phyloP scores from a whole-genome alignment of 768 basidiomycete species.

The Hydnum rufescens region DNA sequence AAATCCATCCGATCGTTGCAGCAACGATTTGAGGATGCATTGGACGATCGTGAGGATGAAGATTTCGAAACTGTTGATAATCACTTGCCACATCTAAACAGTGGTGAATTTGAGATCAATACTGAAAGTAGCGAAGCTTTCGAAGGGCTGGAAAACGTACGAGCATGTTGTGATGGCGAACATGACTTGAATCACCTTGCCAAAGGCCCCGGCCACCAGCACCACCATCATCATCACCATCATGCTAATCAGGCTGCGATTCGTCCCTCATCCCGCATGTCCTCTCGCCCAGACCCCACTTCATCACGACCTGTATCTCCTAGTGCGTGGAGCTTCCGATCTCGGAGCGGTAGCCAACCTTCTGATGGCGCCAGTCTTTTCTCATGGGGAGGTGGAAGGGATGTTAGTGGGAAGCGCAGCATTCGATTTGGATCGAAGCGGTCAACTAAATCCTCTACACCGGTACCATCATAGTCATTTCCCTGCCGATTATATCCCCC shows the following conservation, averaged over 20 bases:
- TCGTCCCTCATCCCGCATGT: neutral
- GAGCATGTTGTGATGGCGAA: constrained; percentile 74
- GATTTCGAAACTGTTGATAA: constrained; percentile 24
- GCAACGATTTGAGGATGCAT: constrained; percentile 11
- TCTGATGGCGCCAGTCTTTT: constrained; percentile 55
- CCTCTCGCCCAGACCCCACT: neutral
- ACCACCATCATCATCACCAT: constrained; percentile 39
- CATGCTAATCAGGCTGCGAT: constrained; percentile 15
- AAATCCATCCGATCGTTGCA: constrained; percentile 30
- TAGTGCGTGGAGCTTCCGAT: constrained; percentile 63
- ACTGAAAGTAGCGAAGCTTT: constrained; percentile 41
- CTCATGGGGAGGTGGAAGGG: constrained; percentile 31
- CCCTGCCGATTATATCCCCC: no score
- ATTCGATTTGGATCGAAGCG: constrained; percentile 58
- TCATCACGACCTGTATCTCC: constrained; percentile 43
- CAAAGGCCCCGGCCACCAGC: constrained; percentile 19
- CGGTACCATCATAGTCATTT: no score
- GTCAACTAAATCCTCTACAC: constrained; percentile 14
- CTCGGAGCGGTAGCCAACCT: constrained; percentile 50
- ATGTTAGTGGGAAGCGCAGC: constrained; percentile 33
- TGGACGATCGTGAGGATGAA: constrained; percentile 9
- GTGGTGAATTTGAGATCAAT: constrained; percentile 68
- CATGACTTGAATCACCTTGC: constrained; percentile 54
- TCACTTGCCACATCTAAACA: constrained; percentile 20
- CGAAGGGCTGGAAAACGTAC: constrained; percentile 88